phyloP scores from a whole-genome alignment of 352 stramenopile genomes.

The Saprolegnia diclina region DNA sequence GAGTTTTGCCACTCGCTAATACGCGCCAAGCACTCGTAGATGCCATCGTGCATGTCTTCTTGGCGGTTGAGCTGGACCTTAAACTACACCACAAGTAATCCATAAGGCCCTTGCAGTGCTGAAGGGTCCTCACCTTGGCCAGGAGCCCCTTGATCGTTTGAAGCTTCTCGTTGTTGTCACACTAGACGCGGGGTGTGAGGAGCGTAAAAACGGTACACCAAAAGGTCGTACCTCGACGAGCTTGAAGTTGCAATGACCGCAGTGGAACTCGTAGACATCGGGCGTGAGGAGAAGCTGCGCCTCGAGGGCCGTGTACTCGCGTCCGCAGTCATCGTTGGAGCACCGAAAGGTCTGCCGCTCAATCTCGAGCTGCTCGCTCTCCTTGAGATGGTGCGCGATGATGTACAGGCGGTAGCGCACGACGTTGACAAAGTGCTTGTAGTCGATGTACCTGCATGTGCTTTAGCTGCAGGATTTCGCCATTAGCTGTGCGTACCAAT shows the following conservation, averaged over 20 bases:
- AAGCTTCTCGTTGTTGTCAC: constrained; percentile 81
- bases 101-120: no score
- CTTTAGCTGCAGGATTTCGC: background rate
- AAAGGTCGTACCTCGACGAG: constrained; percentile 48
- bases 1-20: constrained; percentile 80
- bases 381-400: constrained; percentile 82
- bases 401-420: constrained; percentile 84
- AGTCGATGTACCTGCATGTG: constrained; percentile 75
- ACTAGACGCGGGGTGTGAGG: constrained; percentile 31
- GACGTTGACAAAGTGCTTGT: constrained; percentile 89
- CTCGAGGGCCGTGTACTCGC: constrained; percentile 83
- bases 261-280: constrained; percentile 78
- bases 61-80: constrained; percentile 88
- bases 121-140: constrained; percentile 76
- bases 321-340: constrained; percentile 75
- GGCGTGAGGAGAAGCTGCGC: constrained; percentile 76
- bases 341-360: constrained; percentile 84
- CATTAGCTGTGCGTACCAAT: constrained; percentile 41
- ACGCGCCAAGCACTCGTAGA: constrained; percentile 75
- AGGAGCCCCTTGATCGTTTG: constrained; percentile 67
- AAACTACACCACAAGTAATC: constrained; percentile 54
- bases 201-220: background rate
- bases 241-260: constrained; percentile 78
- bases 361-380: constrained; percentile 81
- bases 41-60: constrained; percentile 70